phyloP scores from a whole-genome alignment of 2,329 filamentous ascomycete species.

The Alternaria arbusti region DNA sequence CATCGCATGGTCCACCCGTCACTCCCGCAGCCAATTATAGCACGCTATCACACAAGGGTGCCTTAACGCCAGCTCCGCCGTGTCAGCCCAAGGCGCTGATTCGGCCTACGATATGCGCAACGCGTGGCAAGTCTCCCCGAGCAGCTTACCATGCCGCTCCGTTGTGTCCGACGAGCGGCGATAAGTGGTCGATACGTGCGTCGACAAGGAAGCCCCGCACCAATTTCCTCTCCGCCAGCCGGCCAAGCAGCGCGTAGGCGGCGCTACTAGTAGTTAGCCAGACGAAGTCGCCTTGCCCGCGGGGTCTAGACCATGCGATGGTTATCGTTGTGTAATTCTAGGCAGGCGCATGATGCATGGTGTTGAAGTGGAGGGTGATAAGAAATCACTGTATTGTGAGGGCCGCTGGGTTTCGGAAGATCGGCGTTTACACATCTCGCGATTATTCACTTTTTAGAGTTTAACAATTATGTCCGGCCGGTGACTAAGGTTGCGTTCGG shows the following conservation, averaged over 20 bases:
- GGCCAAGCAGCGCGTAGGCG: slow-evolving; percentile 24
- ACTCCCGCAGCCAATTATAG: slow-evolving; percentile 3
- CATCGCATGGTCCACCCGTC: slow-evolving; percentile 9
- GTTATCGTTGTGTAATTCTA: slow-evolving; percentile 18
- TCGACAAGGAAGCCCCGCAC: slow-evolving; percentile 18
- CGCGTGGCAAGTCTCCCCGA: slow-evolving; percentile 30
- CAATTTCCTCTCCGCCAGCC: slow-evolving; percentile 25
- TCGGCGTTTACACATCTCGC: slow-evolving; percentile 16
- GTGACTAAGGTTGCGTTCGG: slow-evolving; percentile 5
- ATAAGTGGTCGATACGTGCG: slow-evolving; percentile 24
- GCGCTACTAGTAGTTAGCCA: slow-evolving; percentile 7
- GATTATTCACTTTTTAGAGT: neutral
- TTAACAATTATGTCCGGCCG: neutral
- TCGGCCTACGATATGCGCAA: slow-evolving; percentile 19
- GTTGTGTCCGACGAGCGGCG: slow-evolving; percentile 18
- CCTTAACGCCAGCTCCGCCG: slow-evolving; percentile 16
- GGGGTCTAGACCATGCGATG: slow-evolving; percentile 26
- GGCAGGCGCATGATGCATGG: slow-evolving; percentile 20
- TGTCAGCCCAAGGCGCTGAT: slow-evolving; percentile 23
- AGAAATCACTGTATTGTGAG: neutral
- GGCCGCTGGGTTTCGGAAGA: slow-evolving; percentile 10
- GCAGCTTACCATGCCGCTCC: slow-evolving; percentile 20
- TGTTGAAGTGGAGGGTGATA: slow-evolving; percentile 16
- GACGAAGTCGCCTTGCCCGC: slow-evolving; percentile 15
- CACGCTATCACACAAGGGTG: slow-evolving; percentile 6